Evolutionary conservation across 1,284 basidiomycete genomes (phyloP), one percentile per base, ranked within the genome.

Genomic region (Dichomitus squalens): DNA sequence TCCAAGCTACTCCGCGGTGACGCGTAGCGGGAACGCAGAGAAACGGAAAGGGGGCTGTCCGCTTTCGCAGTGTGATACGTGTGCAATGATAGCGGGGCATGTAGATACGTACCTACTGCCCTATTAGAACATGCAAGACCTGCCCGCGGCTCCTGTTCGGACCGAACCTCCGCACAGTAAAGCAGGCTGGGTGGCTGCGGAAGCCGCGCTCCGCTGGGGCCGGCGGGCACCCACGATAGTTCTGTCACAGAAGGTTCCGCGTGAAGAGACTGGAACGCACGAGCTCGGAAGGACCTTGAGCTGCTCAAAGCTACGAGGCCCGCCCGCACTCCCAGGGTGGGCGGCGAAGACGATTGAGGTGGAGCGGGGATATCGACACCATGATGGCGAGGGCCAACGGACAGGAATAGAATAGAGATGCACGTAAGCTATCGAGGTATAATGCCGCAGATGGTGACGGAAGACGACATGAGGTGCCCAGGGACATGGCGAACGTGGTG

Each of bases 201-300:
- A 11, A 25, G 58, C 58, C 54, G 61, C 61, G 58, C 58, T 63
- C 61, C 61, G 61, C 57, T 63, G 61, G 57, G 51, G 49, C 61
- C 61, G 61, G 61, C 54, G 52, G 49, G 47, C 43, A n/a, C 43
- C 16, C 23, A 23, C 40, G 39, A 27, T 51, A 20, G 49, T 41
- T 50, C 49, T 50, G 55, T 58, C 61, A 60, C 52, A 38, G 56
- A 58, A 63, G 56, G 38, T 46, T 47, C 56, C 53, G 21, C 31
- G 60, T 52, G 46, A 52, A 53, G 52, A 25, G 43, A 36, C n/a
- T 38, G 29, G 48, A 31, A 38, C 34, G 48, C 34, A 25, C 33
- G 35, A 21, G 20, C 41, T 52, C 58, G 61, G 61, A 56, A 57
- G 61, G 61, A 63, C 36, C 61, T 59, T 58, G 55, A 27, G 29